Conservation (phyloP, 2,329 filamentous ascomycete genomes). For the Sphaceloma murrayae region DNA sequence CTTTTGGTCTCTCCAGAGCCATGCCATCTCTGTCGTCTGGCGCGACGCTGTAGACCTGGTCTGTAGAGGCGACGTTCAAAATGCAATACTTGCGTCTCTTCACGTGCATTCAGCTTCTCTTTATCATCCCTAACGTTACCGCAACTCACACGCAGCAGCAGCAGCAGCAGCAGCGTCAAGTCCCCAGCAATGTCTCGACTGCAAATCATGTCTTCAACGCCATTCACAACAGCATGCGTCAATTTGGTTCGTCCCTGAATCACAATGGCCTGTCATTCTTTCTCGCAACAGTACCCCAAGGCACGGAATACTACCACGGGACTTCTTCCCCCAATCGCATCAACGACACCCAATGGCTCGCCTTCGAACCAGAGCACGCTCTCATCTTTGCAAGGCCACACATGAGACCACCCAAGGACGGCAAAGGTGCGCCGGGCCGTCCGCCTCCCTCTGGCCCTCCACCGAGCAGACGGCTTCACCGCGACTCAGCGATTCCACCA, state of each 20-base stretch:
- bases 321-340: constrained; percentile 39
- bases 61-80: too few species aligned
- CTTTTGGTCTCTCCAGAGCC: too few species aligned
- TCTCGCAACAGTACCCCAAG: constrained; percentile 53
- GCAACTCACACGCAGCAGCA: too few species aligned
- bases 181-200: constrained; percentile 9
- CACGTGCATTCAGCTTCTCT: background rate
- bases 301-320: constrained; percentile 61
- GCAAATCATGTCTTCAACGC: constrained; percentile 62
- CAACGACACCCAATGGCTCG: constrained; percentile 56
- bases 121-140: too few species aligned
- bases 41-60: too few species aligned
- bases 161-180: background rate
- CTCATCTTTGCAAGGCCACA: constrained; percentile 48
- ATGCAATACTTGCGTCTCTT: too few species aligned
- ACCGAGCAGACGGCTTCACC: too few species aligned
- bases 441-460: background rate
- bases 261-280: constrained; percentile 71
- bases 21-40: too few species aligned
- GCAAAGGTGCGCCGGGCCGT: too few species aligned
- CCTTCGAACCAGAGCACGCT: constrained; percentile 68
- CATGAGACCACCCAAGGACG: constrained; percentile 17
- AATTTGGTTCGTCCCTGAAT: constrained; percentile 63
- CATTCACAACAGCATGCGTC: constrained; percentile 60
- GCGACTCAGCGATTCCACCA: background rate